Evolutionary conservation across 352 stramenopile genomes (phyloP).

Genomic region (Pythium plurisporium): DNA sequence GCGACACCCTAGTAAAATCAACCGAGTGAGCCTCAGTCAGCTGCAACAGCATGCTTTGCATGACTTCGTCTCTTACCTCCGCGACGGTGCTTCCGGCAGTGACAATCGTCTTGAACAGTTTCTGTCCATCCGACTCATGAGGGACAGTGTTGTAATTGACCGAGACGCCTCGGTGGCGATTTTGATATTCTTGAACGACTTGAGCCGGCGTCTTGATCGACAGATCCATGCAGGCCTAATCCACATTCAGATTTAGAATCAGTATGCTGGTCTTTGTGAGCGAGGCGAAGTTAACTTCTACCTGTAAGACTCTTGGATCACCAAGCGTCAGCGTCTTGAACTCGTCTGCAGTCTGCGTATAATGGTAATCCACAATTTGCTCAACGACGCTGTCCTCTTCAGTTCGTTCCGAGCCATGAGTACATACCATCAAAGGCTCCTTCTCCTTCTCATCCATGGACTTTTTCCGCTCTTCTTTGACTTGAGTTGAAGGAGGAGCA

Average conservation of each 20-base stretch:
- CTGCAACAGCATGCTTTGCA: not conserved
- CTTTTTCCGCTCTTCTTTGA: constrained; percentile 6
- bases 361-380: not conserved
- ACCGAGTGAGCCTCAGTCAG: not conserved
- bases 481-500: not conserved
- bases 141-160: constrained; percentile 80
- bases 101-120: constrained; percentile 82
- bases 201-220: constrained; percentile 79
- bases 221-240: constrained; percentile 67
- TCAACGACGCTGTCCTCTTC: not conserved
- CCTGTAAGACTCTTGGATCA: constrained; percentile 63
- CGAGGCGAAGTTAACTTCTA: constrained; percentile 10
- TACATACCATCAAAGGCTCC: constrained; percentile 8
- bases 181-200: constrained; percentile 85
- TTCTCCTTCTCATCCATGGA: not conserved
- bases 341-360: constrained; percentile 44
- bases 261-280: not conserved
- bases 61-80: constrained; percentile 35
- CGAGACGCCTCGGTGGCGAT: constrained; percentile 67
- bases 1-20: constrained; percentile 42
- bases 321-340: constrained; percentile 62
- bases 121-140: constrained; percentile 43
- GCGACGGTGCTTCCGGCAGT: constrained; percentile 57
- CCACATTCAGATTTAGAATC: too few relatives aligned
- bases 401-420: not conserved